A percentile compares a stretch with the other conserved stretches of the same genome.
Evolutionary conservation across 1,284 basidiomycete species (phyloP).

Genomic region (Melampsora occidentalis): DNA sequence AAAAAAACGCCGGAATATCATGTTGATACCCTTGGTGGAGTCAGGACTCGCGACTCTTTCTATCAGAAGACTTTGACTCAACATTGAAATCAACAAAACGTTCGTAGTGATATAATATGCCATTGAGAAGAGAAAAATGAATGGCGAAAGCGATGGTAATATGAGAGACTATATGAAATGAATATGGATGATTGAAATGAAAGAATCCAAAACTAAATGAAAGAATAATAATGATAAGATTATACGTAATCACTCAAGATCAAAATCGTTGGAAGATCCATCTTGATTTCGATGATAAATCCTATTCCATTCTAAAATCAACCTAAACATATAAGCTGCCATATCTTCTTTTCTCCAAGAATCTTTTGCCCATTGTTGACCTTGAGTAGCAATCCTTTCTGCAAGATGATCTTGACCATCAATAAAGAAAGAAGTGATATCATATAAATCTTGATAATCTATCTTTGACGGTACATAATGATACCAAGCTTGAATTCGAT

Average conservation of each 20-base stretch:
- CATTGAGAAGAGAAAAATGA: too few species aligned
- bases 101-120: too few species aligned
- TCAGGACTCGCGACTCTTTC: too few species aligned
- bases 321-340: conserved; percentile 45
- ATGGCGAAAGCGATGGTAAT: too few species aligned
- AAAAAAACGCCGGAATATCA: too few species aligned
- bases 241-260: not conserved
- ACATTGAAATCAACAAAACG: too few species aligned
- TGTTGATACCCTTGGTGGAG: too few species aligned
- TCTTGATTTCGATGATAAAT: conserved; percentile 25
- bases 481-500: conserved; percentile 42
- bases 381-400: conserved; percentile 61
- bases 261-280: not conserved
- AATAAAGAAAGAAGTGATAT: conserved; percentile 23
- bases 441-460: conserved; percentile 35
- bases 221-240: not conserved
- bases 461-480: conserved; percentile 37
- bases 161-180: too few species aligned
- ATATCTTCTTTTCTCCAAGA: conserved; percentile 68
- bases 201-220: not conserved
- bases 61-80: too few species aligned
- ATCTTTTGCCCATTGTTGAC: conserved; percentile 62
- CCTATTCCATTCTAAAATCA: conserved; percentile 37
- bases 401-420: conserved; percentile 61
- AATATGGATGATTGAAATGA: too few species aligned